A percentile compares a stretch with the other conserved stretches of the same genome.
phyloP scores from a whole-genome alignment of 2,329 filamentous ascomycete species.

The Trichoderma oligosporum region DNA sequence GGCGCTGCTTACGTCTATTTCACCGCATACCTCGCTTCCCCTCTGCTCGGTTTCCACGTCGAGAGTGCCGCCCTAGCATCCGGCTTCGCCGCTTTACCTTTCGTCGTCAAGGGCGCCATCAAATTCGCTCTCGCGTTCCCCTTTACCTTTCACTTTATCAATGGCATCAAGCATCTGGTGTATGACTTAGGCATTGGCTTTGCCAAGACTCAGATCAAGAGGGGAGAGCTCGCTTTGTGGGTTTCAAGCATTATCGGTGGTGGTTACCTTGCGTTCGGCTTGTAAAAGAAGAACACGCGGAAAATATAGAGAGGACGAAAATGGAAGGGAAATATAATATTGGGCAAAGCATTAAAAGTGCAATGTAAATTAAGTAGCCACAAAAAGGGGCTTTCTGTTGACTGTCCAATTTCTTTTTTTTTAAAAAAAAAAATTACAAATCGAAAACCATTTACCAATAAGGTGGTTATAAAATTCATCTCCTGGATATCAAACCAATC shows the following conservation, averaged over 20 bases:
- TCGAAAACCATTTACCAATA: neutral
- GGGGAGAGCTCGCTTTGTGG: constrained; percentile 48
- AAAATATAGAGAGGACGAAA: neutral
- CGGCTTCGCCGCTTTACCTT: constrained; percentile 56
- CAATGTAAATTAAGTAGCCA: constrained; percentile 14
- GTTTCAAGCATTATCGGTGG: constrained; percentile 41
- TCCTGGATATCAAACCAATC: constrained; percentile 18
- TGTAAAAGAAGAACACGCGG: constrained; percentile 33
- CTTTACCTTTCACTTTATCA: constrained; percentile 56
- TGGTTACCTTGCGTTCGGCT: constrained; percentile 47
- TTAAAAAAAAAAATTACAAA: neutral
- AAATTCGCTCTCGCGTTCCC: constrained; percentile 58
- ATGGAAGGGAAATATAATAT: neutral
- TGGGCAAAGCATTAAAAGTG: neutral
- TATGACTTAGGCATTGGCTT: constrained; percentile 53
- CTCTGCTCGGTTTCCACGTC: constrained; percentile 63
- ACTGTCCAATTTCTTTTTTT: constrained; percentile 10
- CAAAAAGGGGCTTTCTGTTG: constrained; percentile 3
- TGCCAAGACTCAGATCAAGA: constrained; percentile 44
- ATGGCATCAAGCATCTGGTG: constrained; percentile 52
- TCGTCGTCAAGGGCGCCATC: constrained; percentile 54
- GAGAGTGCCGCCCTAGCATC: constrained; percentile 59
- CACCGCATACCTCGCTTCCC: constrained; percentile 74
- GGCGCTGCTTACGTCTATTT: constrained; percentile 77
- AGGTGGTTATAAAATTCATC: neutral